These are phyloP conservation scores for Cyamopsis tetragonoloba DNA, from an alignment of 306 rosid species.

Conservation along the genomic window DNA sequence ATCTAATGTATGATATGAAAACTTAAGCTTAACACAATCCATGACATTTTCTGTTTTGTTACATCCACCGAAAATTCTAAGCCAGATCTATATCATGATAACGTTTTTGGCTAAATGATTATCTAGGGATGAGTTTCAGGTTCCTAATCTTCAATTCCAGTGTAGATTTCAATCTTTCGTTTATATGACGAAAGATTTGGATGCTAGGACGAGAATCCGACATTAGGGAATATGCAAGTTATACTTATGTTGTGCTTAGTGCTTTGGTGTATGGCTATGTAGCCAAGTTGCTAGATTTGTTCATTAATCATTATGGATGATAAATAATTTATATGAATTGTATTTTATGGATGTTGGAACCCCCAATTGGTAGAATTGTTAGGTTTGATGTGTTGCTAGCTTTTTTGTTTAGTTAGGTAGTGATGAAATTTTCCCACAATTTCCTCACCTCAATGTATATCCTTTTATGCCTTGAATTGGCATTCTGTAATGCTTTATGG, in stretches of 20 bases:
- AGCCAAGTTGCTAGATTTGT: background rate
- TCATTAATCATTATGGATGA: background rate
- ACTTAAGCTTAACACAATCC: background rate
- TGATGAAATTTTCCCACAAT: slow-evolving; percentile 6
- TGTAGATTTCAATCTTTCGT: background rate
- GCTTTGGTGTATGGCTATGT: background rate
- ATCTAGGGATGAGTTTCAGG: background rate
- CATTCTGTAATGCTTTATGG: background rate
- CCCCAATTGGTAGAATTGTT: slow-evolving; percentile 9
- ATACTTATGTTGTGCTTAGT: background rate
- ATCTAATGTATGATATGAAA: background rate
- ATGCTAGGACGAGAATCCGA: background rate
- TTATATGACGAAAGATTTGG: background rate
- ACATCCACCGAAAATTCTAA: background rate
- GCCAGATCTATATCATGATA: slow-evolving; percentile 17
- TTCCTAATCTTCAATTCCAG: background rate
- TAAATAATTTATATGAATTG: background rate
- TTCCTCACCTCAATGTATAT: background rate
- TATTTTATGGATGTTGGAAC: background rate
- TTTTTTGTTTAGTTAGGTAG: background rate
- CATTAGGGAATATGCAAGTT: background rate
- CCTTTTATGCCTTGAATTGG: background rate
- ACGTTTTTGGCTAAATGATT: no score
- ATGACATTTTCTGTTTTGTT: background rate
- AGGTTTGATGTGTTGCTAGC: background rate